phyloP scores from a whole-genome alignment of 2,329 filamentous ascomycete genomes.

The Boeremia exigua region DNA sequence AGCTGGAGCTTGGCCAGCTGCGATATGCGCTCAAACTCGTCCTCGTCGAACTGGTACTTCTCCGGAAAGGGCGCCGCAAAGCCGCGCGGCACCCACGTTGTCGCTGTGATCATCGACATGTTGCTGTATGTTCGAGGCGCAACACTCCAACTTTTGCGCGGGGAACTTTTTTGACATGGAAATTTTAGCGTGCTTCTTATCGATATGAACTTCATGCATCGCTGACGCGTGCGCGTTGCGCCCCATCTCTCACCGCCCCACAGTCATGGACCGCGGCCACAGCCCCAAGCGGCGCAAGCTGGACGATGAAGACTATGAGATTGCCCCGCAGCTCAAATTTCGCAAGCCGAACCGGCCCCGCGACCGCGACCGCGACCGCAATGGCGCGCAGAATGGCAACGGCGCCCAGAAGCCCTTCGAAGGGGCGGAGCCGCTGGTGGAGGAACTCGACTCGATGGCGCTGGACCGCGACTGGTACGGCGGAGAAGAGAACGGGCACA shows the following conservation, averaged over 20 bases:
- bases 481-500: constrained; percentile 83
- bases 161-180: constrained; percentile 21
- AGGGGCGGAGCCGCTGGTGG: constrained; percentile 65
- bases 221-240: constrained; percentile 29
- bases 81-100: constrained; percentile 60
- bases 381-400: constrained; percentile 39
- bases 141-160: constrained; percentile 1
- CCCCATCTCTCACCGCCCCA: background rate
- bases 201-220: constrained; percentile 22
- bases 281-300: constrained; percentile 71
- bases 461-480: constrained; percentile 94
- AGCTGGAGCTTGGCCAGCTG: constrained; percentile 69
- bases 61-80: constrained; percentile 58
- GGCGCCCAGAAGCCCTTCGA: constrained; percentile 63
- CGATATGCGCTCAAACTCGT: constrained; percentile 58
- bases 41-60: constrained; percentile 59
- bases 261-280: constrained; percentile 48
- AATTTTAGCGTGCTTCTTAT: constrained; percentile 23
- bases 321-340: constrained; percentile 57
- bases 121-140: constrained; percentile 14
- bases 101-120: constrained; percentile 64
- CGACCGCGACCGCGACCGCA: constrained; percentile 40
- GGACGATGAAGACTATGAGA: constrained; percentile 67
- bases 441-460: constrained; percentile 73
- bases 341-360: constrained; percentile 45